These are phyloP conservation scores for Hymenoscyphus fraxineus DNA, from an alignment of 2,329 filamentous ascomycete genomes.

Conservation along the genomic window DNA sequence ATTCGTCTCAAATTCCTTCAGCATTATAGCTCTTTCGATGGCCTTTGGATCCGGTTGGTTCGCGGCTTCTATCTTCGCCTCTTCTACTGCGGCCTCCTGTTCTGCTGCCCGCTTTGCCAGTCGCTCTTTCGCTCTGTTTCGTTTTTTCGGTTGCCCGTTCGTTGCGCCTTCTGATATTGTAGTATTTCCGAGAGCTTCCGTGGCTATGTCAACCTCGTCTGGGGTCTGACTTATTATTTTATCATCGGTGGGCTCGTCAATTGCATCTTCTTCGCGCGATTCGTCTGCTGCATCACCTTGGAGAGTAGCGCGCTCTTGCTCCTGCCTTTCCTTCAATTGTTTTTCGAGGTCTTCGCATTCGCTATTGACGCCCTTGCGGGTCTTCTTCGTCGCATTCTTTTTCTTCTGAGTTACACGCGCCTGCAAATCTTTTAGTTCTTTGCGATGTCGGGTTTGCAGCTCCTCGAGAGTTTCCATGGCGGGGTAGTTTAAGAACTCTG, in stretches of 20 bases:
- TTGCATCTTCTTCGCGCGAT: not conserved
- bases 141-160: constrained; percentile 52
- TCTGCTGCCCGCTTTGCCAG: constrained; percentile 86
- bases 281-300: constrained; percentile 28
- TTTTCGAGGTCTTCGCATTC: constrained; percentile 72
- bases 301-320: constrained; percentile 51
- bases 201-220: constrained; percentile 20
- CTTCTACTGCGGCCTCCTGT: constrained; percentile 62
- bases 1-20: constrained; percentile 58
- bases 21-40: constrained; percentile 68
- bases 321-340: constrained; percentile 62
- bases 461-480: constrained; percentile 63
- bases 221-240: constrained; percentile 5
- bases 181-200: constrained; percentile 22
- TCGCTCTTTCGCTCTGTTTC: constrained; percentile 87
- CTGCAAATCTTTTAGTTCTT: constrained; percentile 84
- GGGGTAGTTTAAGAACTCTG: not conserved
- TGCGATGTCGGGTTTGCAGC: constrained; percentile 74
- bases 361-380: constrained; percentile 67
- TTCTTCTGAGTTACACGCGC: constrained; percentile 88
- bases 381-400: constrained; percentile 92
- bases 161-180: constrained; percentile 22
- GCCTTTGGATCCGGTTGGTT: constrained; percentile 69
- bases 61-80: constrained; percentile 72
- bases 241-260: constrained; percentile 2